Base-by-base conservation (phyloP, 1,284 basidiomycete species). In the Inonotus hispidus region DNA sequence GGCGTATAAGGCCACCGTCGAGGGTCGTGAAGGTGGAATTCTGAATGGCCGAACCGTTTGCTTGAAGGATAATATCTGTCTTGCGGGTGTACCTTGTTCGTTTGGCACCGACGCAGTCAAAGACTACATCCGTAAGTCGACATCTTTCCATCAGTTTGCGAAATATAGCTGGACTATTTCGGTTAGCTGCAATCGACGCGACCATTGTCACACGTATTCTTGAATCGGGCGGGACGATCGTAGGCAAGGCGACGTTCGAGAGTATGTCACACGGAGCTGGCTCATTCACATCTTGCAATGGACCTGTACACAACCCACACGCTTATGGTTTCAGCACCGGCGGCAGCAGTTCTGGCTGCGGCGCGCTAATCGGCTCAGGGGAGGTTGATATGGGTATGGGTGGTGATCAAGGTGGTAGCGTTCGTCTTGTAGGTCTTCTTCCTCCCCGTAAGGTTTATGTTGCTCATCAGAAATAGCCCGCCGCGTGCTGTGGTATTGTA, bases 381-480 rank as follows among this genome's bases (percentile, higher is more conserved):
- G 73, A 72, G 21, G 76, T 76, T 10, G 76, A 79, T 60, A 71
- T 80, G 68, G 79, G 73, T n/a, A 74, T 82, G 27, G 79, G 80
- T 1, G 79, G 76, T 13, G 79, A 81, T 64, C 77, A 79, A 65
- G 76, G 77, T 23, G 79, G 77, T 1, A 74, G 73, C 35, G 75
- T 77, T 43, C 75, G 79, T 21, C 71, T 78, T 27, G 71, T 73
- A 43, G 58, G 68, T 43, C 14, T 19, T 41, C 38, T 32, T 7
- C 21, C 2, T 5, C 35, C 3, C 52, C 54, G 19, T 54, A 7
- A 6, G 14, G 11, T 41, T 14, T 1, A 29, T 47, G 21, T 56
- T 19, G 37, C 27, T 41, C 3, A 59, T 32, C 43, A 7, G 21
- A 38, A 49, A 39, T 37, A 68, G 73, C 79, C 80, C 4, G 73